Evolutionary conservation across 495 filamentous ascomycete genomes (phyloP).

Genomic region (Aspergillus leporis): DNA sequence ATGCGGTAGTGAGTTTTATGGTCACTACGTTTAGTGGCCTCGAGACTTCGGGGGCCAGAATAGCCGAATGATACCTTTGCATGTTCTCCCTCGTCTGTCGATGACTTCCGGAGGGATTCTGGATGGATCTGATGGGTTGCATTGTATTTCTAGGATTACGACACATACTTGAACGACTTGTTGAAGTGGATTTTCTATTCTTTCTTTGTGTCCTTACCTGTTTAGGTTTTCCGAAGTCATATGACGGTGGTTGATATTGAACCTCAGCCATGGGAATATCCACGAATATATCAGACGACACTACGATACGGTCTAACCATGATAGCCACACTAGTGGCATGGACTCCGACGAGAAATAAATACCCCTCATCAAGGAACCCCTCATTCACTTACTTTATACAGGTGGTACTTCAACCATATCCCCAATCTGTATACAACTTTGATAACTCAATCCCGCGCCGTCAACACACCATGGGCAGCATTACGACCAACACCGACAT

Average conservation of each 20-base stretch:
- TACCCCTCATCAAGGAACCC: not conserved
- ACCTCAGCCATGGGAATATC: not conserved
- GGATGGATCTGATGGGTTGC: conserved; percentile 3
- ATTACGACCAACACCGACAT: not conserved
- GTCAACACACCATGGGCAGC: not conserved
- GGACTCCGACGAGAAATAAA: not conserved
- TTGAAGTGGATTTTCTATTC: not conserved
- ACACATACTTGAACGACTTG: not conserved
- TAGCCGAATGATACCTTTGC: conserved; percentile 2
- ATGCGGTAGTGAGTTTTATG: conserved; percentile 4
- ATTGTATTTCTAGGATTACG: conserved; percentile 1
- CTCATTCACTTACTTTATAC: not conserved
- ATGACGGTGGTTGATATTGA: not conserved
- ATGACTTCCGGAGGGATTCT: not conserved
- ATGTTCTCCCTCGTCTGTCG: not conserved
- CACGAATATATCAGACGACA: not conserved
- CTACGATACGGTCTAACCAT: not conserved
- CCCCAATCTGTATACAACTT: not conserved
- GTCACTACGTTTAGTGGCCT: not conserved
- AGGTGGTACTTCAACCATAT: not conserved
- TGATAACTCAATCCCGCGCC: no score
- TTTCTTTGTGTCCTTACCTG: not conserved
- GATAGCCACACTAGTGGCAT: not conserved
- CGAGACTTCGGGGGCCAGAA: not conserved
- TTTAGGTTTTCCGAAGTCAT: not conserved